A percentile compares a stretch with the other conserved stretches of the same genome.
Evolutionary conservation across 495 filamentous ascomycete genomes (phyloP).

Genomic region (Aspergillus ostianus): DNA sequence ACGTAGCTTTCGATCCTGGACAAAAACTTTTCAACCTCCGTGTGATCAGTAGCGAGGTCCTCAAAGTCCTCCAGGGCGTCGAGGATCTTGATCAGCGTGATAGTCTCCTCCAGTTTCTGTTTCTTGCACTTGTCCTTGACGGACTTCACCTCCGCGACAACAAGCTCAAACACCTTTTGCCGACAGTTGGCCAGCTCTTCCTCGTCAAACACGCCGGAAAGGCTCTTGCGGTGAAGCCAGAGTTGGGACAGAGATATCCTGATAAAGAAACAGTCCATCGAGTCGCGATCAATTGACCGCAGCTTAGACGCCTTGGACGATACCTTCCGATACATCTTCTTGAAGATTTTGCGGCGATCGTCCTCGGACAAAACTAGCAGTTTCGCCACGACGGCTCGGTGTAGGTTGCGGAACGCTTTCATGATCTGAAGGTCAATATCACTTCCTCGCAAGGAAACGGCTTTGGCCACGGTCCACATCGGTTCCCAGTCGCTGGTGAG

Average conservation of each 20-base stretch:
- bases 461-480: slow-evolving; percentile 38
- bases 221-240: slow-evolving; percentile 34
- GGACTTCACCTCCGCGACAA: slow-evolving; percentile 39
- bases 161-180: slow-evolving; percentile 34
- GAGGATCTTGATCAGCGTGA: slow-evolving; percentile 43
- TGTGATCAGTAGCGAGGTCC: slow-evolving; percentile 36
- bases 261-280: slow-evolving; percentile 41
- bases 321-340: slow-evolving; percentile 36
- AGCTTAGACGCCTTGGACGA: slow-evolving; percentile 36
- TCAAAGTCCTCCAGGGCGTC: slow-evolving; percentile 48
- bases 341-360: slow-evolving; percentile 35
- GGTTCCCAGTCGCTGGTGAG: slow-evolving; percentile 43
- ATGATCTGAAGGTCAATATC: slow-evolving; percentile 43
- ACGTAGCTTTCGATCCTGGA: slow-evolving; percentile 41
- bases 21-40: slow-evolving; percentile 39
- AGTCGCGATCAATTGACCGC: slow-evolving; percentile 36
- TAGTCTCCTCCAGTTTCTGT: slow-evolving; percentile 40
- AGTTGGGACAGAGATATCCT: slow-evolving; percentile 41
- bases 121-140: slow-evolving; percentile 43
- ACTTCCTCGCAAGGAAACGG: slow-evolving; percentile 33
- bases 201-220: slow-evolving; percentile 31
- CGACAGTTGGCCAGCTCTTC: slow-evolving; percentile 35
- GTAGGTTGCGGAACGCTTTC: slow-evolving; percentile 42
- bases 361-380: slow-evolving; percentile 36
- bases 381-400: slow-evolving; percentile 36